Percentiles rank a stretch among this genome's conserved stretches.
Conservation (phyloP, 768 basidiomycete species). For the Kondoa malvinella region DNA sequence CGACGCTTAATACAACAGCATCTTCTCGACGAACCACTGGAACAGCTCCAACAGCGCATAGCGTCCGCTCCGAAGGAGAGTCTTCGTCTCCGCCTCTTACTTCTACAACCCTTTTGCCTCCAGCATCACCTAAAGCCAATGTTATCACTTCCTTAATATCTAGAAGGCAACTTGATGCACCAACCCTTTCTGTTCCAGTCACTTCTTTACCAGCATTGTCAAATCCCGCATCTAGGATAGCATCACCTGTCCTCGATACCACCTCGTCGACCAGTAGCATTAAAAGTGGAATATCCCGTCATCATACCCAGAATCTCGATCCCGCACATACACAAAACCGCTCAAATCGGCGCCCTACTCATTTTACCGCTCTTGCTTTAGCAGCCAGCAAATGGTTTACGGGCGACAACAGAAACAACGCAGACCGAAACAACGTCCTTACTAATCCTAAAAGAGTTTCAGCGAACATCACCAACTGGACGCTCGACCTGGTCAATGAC, state of each 20-base stretch:
- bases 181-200: slow-evolving; percentile 1
- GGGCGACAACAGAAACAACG: neutral
- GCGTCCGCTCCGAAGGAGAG: neutral
- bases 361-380: neutral
- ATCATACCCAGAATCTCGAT: neutral
- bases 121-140: neutral
- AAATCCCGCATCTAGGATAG: neutral
- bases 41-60: neutral
- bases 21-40: neutral
- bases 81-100: neutral
- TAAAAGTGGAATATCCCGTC: neutral
- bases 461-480: neutral
- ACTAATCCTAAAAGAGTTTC: neutral
- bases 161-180: neutral
- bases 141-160: neutral
- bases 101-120: neutral
- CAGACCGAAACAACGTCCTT: neutral
- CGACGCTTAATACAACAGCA: neutral
- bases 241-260: neutral
- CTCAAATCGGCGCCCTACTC: neutral
- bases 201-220: neutral
- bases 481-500: neutral
- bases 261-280: neutral
- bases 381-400: neutral
- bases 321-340: neutral